These are phyloP conservation scores for Cyclocybe cylindracea DNA, from an alignment of 768 basidiomycete genomes.

Conservation along the genomic window DNA sequence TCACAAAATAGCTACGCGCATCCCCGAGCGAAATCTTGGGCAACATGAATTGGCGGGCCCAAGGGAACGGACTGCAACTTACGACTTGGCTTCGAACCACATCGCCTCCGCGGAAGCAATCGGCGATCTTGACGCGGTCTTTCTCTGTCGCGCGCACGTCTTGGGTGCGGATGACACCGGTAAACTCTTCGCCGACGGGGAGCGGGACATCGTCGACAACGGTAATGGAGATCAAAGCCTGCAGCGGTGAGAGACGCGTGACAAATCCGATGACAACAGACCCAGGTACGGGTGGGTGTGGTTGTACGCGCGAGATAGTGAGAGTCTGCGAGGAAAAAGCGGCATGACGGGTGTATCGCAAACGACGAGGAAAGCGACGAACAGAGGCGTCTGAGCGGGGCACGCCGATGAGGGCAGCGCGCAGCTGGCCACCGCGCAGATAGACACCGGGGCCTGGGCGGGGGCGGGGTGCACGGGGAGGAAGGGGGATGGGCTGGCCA, in stretches of 20 bases:
- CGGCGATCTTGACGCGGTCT: constrained; percentile 84
- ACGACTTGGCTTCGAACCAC: constrained; percentile 88
- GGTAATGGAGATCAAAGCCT: constrained; percentile 81
- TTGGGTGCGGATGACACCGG: constrained; percentile 83
- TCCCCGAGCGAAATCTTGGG: constrained; percentile 89
- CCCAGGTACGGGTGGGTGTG: constrained; percentile 72
- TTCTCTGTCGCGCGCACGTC: constrained; percentile 91
- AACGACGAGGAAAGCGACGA: constrained; percentile 39
- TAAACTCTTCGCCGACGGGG: constrained; percentile 84
- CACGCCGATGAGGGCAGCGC: constrained; percentile 72
- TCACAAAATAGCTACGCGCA: constrained; percentile 88
- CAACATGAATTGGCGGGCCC: neutral
- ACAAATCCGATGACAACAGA: constrained; percentile 83
- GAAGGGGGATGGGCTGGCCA: constrained; percentile 72
- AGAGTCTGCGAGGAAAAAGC: constrained; percentile 47
- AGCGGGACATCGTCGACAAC: constrained; percentile 87
- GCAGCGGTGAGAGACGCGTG: constrained; percentile 79
- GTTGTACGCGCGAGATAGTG: constrained; percentile 64
- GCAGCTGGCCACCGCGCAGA: constrained; percentile 56
- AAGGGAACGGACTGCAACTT: constrained; percentile 25
- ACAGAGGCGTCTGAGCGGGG: constrained; percentile 66
- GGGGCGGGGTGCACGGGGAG: constrained; percentile 50
- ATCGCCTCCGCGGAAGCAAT: constrained; percentile 91
- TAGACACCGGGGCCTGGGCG: constrained; percentile 71
- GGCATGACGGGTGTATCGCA: constrained; percentile 17